Conservation (phyloP, 1,284 basidiomycete genomes). For the Microbotryum intermedium region DNA sequence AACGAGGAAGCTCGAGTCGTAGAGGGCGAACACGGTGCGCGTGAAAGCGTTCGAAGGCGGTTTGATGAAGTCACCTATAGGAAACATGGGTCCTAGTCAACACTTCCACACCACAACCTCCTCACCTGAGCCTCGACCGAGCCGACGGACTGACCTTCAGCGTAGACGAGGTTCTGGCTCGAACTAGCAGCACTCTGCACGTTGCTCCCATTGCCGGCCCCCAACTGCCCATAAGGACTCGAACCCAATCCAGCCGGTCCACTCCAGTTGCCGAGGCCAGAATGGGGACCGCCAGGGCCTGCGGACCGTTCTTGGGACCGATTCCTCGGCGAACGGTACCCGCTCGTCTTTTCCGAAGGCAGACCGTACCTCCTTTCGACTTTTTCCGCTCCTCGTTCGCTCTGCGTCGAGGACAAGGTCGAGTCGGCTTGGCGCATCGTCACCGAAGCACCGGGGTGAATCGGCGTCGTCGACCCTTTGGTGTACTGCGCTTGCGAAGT, state of each 20-base stretch:
- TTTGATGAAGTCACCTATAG: constrained; percentile 18
- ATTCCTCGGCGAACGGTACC: constrained; percentile 12
- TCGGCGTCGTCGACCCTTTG: constrained; percentile 1
- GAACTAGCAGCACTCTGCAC: background rate
- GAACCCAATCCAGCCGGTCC: constrained; percentile 16
- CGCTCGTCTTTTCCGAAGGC: background rate
- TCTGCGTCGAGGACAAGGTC: no score
- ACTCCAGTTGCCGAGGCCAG: constrained; percentile 26
- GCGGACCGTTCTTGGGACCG: constrained; percentile 1
- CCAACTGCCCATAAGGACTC: constrained; percentile 24
- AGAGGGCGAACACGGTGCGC: constrained; percentile 22
- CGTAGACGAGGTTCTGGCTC: background rate
- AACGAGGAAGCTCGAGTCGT: constrained; percentile 50
- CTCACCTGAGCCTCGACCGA: no score
- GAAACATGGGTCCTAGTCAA: background rate
- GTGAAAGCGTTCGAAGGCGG: constrained; percentile 27
- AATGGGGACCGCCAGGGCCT: background rate
- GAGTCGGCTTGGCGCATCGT: background rate
- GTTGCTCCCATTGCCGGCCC: no score
- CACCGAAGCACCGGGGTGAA: constrained; percentile 7
- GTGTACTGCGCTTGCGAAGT: no score
- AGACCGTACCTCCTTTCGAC: no score
- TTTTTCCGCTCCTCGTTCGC: no score
- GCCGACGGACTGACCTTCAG: no score
- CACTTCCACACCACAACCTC: background rate